Conservation (phyloP, 2,329 filamentous ascomycete species). For the Zymoseptoria brevis region DNA sequence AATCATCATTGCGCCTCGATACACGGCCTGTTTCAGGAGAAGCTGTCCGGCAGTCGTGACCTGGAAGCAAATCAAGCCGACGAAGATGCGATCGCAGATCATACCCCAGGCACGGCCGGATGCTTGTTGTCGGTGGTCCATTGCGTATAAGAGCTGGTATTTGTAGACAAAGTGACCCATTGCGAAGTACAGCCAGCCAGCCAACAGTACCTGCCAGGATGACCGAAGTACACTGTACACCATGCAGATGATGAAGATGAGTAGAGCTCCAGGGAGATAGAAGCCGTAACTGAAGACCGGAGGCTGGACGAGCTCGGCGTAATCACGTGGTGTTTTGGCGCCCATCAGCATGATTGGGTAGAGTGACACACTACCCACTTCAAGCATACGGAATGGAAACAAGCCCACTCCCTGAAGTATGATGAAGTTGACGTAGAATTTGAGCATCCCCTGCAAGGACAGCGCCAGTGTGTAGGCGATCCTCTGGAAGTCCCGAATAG, state of each 20-base stretch:
- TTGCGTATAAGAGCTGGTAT: conserved; percentile 94
- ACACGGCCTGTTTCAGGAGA: conserved; percentile 64
- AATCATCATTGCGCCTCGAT: conserved; percentile 61
- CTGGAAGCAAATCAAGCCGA: conserved; percentile 83
- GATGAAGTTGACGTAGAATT: conserved; percentile 91
- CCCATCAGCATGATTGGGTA: conserved; percentile 73
- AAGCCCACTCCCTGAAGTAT: conserved; percentile 89
- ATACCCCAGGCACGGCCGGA: conserved; percentile 93
- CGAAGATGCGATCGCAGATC: conserved; percentile 83
- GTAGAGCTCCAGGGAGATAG: conserved; percentile 82
- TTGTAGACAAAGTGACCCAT: conserved; percentile 84
- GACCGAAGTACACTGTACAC: conserved; percentile 82
- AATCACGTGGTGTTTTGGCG: conserved; percentile 84
- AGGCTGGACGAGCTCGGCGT: conserved; percentile 70
- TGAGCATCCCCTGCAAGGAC: conserved; percentile 64
- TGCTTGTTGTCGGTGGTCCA: conserved; percentile 93
- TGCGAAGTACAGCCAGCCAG: conserved; percentile 73
- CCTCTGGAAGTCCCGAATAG: conserved; percentile 68
- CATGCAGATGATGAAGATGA: conserved; percentile 90
- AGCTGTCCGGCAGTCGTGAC: conserved; percentile 83
- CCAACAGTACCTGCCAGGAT: conserved; percentile 72
- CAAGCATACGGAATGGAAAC: conserved; percentile 83
- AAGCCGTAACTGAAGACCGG: conserved; percentile 93
- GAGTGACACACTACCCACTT: conserved; percentile 76
- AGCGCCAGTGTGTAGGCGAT: conserved; percentile 68